Evolutionary conservation across 345 rosid genomes (phyloP).

Genomic region (Combretum micranthum): DNA sequence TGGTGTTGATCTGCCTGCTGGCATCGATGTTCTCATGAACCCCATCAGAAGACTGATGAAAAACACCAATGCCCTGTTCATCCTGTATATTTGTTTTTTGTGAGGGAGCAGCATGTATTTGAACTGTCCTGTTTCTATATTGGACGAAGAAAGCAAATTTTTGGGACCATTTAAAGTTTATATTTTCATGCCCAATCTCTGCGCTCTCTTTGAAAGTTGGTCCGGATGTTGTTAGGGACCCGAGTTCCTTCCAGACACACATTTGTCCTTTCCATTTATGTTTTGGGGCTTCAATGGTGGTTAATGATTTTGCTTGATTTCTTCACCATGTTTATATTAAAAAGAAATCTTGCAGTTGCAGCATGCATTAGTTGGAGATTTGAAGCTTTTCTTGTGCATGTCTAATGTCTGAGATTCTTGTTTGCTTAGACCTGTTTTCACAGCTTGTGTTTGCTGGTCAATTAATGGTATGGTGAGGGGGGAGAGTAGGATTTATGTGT

Average conservation of each 20-base stretch:
- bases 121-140: conserved; percentile 16
- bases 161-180: conserved; percentile 4
- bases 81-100: conserved; percentile 27
- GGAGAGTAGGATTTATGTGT: no score
- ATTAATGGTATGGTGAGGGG: no score
- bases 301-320: no score
- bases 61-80: conserved; percentile 18
- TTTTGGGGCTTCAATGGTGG: no score
- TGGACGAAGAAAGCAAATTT: conserved; percentile 11
- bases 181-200: conserved; percentile 2
- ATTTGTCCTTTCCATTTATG: no score
- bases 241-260: not conserved
- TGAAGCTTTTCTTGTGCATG: no score
- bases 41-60: conserved; percentile 13
- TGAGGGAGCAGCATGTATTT: conserved; percentile 27
- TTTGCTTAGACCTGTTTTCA: no score
- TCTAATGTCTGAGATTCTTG: no score
- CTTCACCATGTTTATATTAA: no score
- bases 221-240: not conserved
- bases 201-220: not conserved
- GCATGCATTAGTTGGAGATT: no score
- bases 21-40: conserved; percentile 25
- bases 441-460: no score
- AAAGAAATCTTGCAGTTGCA: no score
- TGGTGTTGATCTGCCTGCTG: conserved; percentile 27